phyloP scores from a whole-genome alignment of 768 basidiomycete species.

The Tephrocybe sp. region DNA sequence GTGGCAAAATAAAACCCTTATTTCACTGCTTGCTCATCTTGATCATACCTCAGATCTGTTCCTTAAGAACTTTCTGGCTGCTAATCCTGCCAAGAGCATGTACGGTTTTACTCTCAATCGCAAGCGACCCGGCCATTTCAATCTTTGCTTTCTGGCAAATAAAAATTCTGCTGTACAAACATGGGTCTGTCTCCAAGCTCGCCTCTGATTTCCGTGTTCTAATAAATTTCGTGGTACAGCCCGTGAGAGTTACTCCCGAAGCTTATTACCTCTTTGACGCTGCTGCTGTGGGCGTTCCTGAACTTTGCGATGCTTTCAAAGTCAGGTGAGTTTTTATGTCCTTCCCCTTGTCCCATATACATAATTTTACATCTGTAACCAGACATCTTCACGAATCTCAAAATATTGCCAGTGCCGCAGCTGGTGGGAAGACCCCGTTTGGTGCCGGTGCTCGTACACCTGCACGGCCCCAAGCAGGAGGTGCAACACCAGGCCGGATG shows the following conservation, averaged over 20 bases:
- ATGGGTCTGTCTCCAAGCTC: constrained; percentile 63
- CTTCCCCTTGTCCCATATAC: constrained; percentile 7
- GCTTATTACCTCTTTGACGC: constrained; percentile 91
- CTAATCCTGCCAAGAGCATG: constrained; percentile 92
- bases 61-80: constrained; percentile 86
- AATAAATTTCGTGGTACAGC: constrained; percentile 43
- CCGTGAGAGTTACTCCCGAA: constrained; percentile 83
- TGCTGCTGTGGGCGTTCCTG: constrained; percentile 86
- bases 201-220: background rate
- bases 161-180: constrained; percentile 87
- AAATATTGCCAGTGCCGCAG: constrained; percentile 45
- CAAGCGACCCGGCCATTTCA: constrained; percentile 90
- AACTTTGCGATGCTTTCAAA: constrained; percentile 98
- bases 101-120: constrained; percentile 95
- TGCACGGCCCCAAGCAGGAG: constrained; percentile 59
- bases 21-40: constrained; percentile 1
- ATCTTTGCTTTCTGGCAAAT: constrained; percentile 89
- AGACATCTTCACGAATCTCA: constrained; percentile 83
- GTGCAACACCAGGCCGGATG: constrained; percentile 76
- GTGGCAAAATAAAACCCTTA: constrained; percentile 31
- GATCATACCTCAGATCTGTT: constrained; percentile 62
- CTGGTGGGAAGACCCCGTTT: constrained; percentile 80
- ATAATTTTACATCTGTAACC: no score
- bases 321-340: constrained; percentile 47
- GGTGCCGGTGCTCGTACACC: constrained; percentile 76